A percentile compares a stretch with the other conserved stretches of the same genome.
phyloP scores from a whole-genome alignment of 2,329 filamentous ascomycete genomes.

The Aaosphaeria pasadenensis region DNA sequence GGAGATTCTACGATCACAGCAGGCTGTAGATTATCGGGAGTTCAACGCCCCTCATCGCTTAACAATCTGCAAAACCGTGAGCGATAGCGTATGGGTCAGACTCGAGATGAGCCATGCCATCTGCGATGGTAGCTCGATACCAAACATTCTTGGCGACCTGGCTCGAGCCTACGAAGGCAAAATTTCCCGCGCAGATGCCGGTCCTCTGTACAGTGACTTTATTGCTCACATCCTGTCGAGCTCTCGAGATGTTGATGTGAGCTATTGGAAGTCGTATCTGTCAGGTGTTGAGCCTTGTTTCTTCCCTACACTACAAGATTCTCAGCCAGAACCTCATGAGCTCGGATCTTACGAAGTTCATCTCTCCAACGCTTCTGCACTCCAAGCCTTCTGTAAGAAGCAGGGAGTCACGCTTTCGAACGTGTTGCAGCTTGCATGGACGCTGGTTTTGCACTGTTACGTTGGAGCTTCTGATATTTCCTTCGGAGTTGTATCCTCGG shows the following conservation, averaged over 20 bases:
- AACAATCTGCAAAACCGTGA: conserved; percentile 42
- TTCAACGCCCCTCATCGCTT: conserved; percentile 45
- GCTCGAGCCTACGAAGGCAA: conserved; percentile 44
- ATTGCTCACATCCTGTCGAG: conserved; percentile 29
- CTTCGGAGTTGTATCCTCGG: conserved; percentile 55
- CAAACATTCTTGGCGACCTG: conserved; percentile 48
- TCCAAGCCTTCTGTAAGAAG: conserved; percentile 38
- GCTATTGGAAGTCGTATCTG: conserved; percentile 47
- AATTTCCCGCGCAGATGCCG: conserved; percentile 33
- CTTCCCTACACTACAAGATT: conserved; percentile 42
- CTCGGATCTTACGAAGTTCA: conserved; percentile 38
- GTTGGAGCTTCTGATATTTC: conserved; percentile 48
- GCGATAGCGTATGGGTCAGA: conserved; percentile 41
- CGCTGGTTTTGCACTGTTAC: conserved; percentile 48
- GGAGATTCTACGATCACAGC: conserved; percentile 15
- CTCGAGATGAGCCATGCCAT: conserved; percentile 53
- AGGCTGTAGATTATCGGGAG: conserved; percentile 24
- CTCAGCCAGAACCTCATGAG: conserved; percentile 31
- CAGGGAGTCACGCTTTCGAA: conserved; percentile 48
- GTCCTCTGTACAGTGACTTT: conserved; percentile 38
- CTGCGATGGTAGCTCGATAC: conserved; percentile 50
- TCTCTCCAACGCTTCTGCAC: conserved; percentile 22
- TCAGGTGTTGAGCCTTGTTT: conserved; percentile 45
- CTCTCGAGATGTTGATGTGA: conserved; percentile 30
- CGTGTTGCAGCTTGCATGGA: conserved; percentile 53